Percentiles rank a stretch among this genome's conserved stretches.
These are phyloP conservation scores for Aspergillus fijiensis DNA, from an alignment of 2,329 filamentous ascomycete genomes.

Conservation along the genomic window DNA sequence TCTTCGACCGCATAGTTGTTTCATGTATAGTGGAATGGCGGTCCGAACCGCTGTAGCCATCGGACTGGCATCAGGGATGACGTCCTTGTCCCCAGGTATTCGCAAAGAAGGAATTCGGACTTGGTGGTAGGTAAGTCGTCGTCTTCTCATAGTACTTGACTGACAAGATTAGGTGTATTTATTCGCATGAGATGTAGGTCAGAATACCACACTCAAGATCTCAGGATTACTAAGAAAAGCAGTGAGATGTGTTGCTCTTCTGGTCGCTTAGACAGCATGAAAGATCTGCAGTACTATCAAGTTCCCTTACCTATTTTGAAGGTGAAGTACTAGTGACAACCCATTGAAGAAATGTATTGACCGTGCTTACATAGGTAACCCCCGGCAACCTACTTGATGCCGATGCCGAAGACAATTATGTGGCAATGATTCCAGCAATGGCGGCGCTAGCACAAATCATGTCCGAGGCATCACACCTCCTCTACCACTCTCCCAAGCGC, in stretches of 20 bases:
- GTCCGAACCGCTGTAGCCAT: conserved; percentile 36
- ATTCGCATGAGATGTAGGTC: conserved; percentile 23
- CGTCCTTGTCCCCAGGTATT: conserved; percentile 15
- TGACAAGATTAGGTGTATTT: conserved; percentile 20
- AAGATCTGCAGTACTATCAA: conserved; percentile 28
- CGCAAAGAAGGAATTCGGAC: conserved; percentile 24
- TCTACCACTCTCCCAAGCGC: conserved; percentile 24
- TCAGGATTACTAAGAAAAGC: background rate
- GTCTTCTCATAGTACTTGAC: background rate
- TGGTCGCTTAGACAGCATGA: conserved; percentile 30
- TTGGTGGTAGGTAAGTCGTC: conserved; percentile 23
- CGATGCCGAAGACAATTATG: conserved; percentile 24
- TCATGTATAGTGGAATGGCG: conserved; percentile 39
- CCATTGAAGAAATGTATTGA: background rate
- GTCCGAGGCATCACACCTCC: conserved; percentile 28
- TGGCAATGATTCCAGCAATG: conserved; percentile 29
- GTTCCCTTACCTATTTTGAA: conserved; percentile 21
- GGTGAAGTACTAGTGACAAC: conserved; percentile 1
- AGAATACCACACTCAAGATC: background rate
- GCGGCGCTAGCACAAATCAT: conserved; percentile 28
- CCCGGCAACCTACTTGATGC: conserved; percentile 10
- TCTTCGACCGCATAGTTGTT: conserved; percentile 36
- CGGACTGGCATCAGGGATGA: conserved; percentile 30
- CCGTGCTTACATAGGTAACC: conserved; percentile 2
- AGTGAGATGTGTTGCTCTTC: conserved; percentile 35